These are phyloP conservation scores for Lathyrus oleraceus DNA, from an alignment of 306 rosid species.

Conservation along the genomic window DNA sequence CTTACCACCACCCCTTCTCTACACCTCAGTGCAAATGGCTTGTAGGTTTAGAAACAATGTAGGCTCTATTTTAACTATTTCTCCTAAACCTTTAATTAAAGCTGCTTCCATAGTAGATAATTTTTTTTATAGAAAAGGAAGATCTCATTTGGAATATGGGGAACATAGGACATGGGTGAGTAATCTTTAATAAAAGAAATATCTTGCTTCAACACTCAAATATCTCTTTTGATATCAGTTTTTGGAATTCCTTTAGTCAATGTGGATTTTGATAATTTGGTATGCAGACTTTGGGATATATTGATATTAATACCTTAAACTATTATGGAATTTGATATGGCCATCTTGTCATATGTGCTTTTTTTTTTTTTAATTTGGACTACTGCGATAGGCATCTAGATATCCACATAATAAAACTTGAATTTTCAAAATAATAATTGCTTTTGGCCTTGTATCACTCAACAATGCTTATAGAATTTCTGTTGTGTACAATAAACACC, in stretches of 20 bases:
- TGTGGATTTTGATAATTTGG: slow-evolving; percentile 4
- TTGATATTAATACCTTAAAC: slow-evolving; percentile 25
- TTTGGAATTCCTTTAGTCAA: not conserved
- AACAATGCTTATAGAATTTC: slow-evolving; percentile 3
- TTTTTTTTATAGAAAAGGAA: not conserved
- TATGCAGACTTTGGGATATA: not conserved
- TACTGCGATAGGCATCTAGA: slow-evolving; percentile 22
- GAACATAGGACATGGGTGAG: slow-evolving; percentile 6
- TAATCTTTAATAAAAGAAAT: not conserved
- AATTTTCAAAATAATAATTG: slow-evolving; percentile 11
- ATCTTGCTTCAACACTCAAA: not conserved
- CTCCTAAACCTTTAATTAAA: not conserved
- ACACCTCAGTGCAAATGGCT: not conserved
- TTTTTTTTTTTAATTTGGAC: slow-evolving; percentile 31
- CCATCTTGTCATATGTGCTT: slow-evolving; percentile 13
- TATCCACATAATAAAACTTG: slow-evolving; percentile 7
- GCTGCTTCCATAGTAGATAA: not conserved
- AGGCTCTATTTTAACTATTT: slow-evolving; percentile 6
- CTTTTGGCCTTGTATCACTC: slow-evolving; percentile 15
- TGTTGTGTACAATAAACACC: not conserved
- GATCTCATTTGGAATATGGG: not conserved
- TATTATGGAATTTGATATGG: slow-evolving; percentile 20
- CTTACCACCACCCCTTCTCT: not conserved
- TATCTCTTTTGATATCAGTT: slow-evolving; percentile 2
- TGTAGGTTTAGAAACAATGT: not conserved